These are phyloP conservation scores for Termitomyces sp. DNA, from an alignment of 768 basidiomycete genomes.

Conservation along the genomic window DNA sequence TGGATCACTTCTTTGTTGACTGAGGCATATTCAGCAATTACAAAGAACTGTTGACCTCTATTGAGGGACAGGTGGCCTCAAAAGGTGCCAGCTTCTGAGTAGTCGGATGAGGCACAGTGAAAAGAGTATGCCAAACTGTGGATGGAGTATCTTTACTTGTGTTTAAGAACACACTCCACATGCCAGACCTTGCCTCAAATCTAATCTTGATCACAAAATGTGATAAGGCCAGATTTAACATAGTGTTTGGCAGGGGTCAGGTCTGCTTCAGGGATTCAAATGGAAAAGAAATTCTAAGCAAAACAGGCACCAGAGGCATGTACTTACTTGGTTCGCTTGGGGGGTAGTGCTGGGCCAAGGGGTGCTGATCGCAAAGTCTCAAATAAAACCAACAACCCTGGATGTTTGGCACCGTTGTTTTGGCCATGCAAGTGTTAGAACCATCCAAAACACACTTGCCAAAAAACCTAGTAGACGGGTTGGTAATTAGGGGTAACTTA, in stretches of 20 bases:
- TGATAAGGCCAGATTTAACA: not conserved
- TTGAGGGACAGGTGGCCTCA: no score
- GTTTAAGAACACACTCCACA: no score
- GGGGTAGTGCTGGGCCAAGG: not conserved
- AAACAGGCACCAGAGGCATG: not conserved
- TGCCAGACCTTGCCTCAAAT: no score
- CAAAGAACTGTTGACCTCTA: no score
- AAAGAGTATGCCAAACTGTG: no score
- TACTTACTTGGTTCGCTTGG: not conserved
- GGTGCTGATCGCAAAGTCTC: not conserved
- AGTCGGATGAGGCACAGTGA: no score
- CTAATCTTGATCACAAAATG: no score
- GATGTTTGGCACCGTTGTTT: not conserved
- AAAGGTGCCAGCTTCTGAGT: no score
- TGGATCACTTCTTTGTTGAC: no score
- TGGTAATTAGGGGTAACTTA: not conserved
- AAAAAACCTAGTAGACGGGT: not conserved
- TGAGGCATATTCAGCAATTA: no score
- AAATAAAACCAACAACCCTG: not conserved
- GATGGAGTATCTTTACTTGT: no score
- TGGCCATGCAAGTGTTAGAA: not conserved
- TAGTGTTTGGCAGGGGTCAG: not conserved
- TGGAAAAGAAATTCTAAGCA: not conserved
- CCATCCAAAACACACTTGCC: not conserved
- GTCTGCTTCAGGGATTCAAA: not conserved